Evolutionary conservation across 1,139 yeast species (phyloP), one percentile per base, ranked within the genome.

Genomic region (Meyerozyma smithsonii): DNA sequence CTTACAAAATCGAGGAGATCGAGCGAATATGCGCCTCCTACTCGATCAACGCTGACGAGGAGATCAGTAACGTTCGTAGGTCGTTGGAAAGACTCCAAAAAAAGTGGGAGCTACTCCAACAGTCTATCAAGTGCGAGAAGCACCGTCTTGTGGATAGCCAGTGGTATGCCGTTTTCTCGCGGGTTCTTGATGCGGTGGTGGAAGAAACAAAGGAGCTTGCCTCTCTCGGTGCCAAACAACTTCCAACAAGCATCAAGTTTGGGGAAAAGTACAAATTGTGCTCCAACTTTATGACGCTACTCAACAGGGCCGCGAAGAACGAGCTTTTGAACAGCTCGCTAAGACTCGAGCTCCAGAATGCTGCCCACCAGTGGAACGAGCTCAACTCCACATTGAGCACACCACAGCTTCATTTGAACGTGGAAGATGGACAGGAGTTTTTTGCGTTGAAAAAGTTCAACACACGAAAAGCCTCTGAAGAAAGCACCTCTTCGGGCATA

Each of bases 1-100:
- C 86, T 0, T 51, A 63, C 12, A 62, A 84, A 39, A 63, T 83
- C 17, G 76, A 76, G 16, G 69, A 66, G 38, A 74, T 69, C 52
- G 60, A 53, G 39, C 55, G 51, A 11, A 17, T 14, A 53, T 57
- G 37, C 15, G n/a, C 15, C 14, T 14, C 19, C 21, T 12, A 16
- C 8, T 11, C 14, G 5, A 8, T 21, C 18, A 21, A 18, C 15
- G 34, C 34, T 11, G 14, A 16, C 4, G 18, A 19, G 25, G 21
- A 16, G 10, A 12, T 24, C 5, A 12, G 11, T n/a, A 8, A 8
- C 5, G 6, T 36, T 4, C 24, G 18, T 12, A 8, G 10, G 8
- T 15, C 15, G 5, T 21, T 19, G 16, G 33, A 12, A 4, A 14
- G n/a, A 7, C 15, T 36, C 7, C n/a, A 26, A 11, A n/a, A 15